These are phyloP conservation scores for Parietichytrium sp. DNA, from an alignment of 108 stramenopile species.

Conservation along the genomic window DNA sequence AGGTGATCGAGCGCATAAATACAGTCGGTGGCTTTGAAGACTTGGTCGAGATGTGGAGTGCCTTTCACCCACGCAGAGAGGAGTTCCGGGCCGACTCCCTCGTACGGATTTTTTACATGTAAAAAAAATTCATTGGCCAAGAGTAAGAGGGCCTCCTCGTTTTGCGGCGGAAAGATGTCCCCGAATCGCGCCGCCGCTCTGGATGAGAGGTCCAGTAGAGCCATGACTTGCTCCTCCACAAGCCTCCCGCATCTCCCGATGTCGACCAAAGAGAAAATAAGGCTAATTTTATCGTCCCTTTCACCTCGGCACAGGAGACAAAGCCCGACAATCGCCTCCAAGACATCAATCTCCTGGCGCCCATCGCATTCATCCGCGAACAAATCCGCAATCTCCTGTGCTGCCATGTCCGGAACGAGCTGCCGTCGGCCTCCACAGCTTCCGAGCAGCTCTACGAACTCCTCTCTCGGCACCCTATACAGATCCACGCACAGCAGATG, in stretches of 20 bases:
- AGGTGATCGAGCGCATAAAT: too few relatives aligned
- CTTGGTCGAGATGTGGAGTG: too few relatives aligned
- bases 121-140: neutral
- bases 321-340: neutral
- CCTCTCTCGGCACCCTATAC: neutral
- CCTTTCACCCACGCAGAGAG: too few relatives aligned
- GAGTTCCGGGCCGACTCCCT: too few relatives aligned
- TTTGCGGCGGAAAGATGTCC: neutral
- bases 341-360: neutral
- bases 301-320: neutral
- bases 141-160: neutral
- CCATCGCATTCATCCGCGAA: constrained; percentile 8
- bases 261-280: constrained; percentile 3
- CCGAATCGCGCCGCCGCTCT: constrained; percentile 12
- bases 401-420: neutral
- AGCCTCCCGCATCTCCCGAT: neutral
- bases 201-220: neutral
- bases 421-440: neutral
- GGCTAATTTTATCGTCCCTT: neutral
- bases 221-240: constrained; percentile 21
- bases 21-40: too few relatives aligned
- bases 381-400: neutral
- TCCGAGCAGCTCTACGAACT: neutral
- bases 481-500: neutral
- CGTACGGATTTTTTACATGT: too few relatives aligned